phyloP scores from a whole-genome alignment of 345 rosid species.

The Melastoma malabathricum region DNA sequence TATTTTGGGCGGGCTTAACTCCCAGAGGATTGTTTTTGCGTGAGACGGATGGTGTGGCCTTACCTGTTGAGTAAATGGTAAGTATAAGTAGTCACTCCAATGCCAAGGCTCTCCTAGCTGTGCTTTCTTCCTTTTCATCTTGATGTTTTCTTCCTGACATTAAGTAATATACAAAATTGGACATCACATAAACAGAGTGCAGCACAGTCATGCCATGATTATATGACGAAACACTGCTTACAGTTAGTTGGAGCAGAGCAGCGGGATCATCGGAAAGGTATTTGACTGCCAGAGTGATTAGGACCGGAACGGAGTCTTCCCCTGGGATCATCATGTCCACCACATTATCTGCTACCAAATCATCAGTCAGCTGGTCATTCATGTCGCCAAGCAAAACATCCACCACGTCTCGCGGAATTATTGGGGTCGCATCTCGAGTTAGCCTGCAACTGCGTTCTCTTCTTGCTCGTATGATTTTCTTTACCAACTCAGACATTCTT shows the following conservation, averaged over 20 bases:
- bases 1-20: neutral
- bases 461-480: conserved; percentile 35
- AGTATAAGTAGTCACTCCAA: conserved; percentile 76
- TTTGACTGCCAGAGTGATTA: conserved; percentile 76
- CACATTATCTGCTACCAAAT: conserved; percentile 71
- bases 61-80: conserved; percentile 79
- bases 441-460: conserved; percentile 16
- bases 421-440: conserved; percentile 2
- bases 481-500: conserved; percentile 62
- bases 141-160: conserved; percentile 68
- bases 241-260: conserved; percentile 63
- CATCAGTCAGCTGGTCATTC: conserved; percentile 44
- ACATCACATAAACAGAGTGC: neutral
- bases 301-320: conserved; percentile 93
- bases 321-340: conserved; percentile 99
- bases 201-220: too few relatives aligned
- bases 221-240: conserved; percentile 10
- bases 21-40: too few relatives aligned
- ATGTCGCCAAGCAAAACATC: conserved; percentile 62
- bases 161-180: neutral
- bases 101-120: conserved; percentile 40
- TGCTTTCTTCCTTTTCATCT: conserved; percentile 54
- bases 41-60: neutral
- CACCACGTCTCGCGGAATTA: conserved; percentile 42
- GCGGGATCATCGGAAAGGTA: conserved; percentile 74